phyloP scores from a whole-genome alignment of 2,329 filamentous ascomycete species.

The Dryadomyces quercus-mongolicae region DNA sequence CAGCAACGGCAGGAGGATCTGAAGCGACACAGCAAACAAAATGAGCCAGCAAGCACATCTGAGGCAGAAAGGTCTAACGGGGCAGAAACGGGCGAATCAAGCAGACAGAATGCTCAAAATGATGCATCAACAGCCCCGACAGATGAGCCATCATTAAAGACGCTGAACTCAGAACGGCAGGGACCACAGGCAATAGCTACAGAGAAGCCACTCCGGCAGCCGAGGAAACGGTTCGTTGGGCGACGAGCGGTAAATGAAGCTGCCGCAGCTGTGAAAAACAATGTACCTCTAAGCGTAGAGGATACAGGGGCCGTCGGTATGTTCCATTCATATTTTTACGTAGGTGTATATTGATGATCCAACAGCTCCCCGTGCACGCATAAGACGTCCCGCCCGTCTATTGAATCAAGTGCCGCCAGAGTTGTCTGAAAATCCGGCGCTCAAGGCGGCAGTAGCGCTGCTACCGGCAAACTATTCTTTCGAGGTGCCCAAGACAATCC shows the following conservation, averaged over 20 bases:
- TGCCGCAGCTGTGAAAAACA: slow-evolving; percentile 16
- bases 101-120: neutral
- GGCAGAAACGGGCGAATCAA: neutral
- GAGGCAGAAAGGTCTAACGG: neutral
- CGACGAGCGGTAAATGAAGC: slow-evolving; percentile 59
- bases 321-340: neutral
- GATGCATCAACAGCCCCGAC: neutral
- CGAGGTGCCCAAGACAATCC: slow-evolving; percentile 96
- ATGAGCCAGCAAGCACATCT: neutral
- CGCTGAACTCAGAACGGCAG: neutral
- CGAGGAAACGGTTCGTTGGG: slow-evolving; percentile 87
- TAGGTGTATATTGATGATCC: neutral
- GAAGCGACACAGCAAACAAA: slow-evolving; percentile 2
- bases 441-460: slow-evolving; percentile 77
- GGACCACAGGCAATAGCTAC: neutral
- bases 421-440: slow-evolving; percentile 72
- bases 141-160: too few relatives aligned
- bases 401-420: slow-evolving; percentile 83
- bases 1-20: slow-evolving; percentile 21
- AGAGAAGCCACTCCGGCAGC: slow-evolving; percentile 43
- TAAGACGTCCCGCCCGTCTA: slow-evolving; percentile 57
- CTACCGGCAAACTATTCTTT: slow-evolving; percentile 96
- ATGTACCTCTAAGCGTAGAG: slow-evolving; percentile 23
- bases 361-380: slow-evolving; percentile 53
- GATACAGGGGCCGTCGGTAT: slow-evolving; percentile 48